Evolutionary conservation across 129 eudicot species (phyloP).

Genomic region (Helichrysum umbraculigerum): DNA sequence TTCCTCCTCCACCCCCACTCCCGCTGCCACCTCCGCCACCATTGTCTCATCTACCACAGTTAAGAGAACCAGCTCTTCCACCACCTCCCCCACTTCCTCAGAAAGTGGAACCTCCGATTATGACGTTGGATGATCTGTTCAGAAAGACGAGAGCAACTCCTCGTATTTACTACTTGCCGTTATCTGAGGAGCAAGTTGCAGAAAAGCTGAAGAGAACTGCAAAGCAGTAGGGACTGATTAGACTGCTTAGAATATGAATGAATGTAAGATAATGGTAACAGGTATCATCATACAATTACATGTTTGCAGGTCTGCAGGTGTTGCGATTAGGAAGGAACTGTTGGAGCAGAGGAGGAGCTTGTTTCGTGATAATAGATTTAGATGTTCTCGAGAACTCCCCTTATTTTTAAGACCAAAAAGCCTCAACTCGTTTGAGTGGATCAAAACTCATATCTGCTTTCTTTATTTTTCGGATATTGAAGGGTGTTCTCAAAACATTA

Average conservation of each 20-base stretch:
- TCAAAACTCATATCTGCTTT: slow-evolving; percentile 1
- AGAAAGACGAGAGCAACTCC: slow-evolving; percentile 67
- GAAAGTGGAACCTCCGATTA: slow-evolving; percentile 47
- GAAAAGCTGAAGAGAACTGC: slow-evolving; percentile 33
- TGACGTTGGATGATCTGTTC: slow-evolving; percentile 70
- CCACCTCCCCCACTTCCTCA: slow-evolving; percentile 47
- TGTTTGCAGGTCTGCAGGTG: slow-evolving; percentile 82
- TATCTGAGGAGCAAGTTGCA: slow-evolving; percentile 58
- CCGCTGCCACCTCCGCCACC: slow-evolving; percentile 46
- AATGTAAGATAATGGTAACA: slow-evolving; percentile 51
- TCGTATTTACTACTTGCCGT: slow-evolving; percentile 63
- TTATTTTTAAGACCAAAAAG: slow-evolving; percentile 30
- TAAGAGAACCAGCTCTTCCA: slow-evolving; percentile 23
- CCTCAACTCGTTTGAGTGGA: not conserved
- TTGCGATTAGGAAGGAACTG: slow-evolving; percentile 39
- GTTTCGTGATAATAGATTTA: slow-evolving; percentile 35
- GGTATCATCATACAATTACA: slow-evolving; percentile 52
- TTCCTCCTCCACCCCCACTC: slow-evolving; percentile 29
- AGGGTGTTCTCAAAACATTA: slow-evolving; percentile 4
- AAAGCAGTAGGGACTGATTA: slow-evolving; percentile 36
- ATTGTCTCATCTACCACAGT: slow-evolving; percentile 30
- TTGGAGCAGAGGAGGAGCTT: slow-evolving; percentile 34
- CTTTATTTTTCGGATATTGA: slow-evolving; percentile 15
- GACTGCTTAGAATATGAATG: slow-evolving; percentile 39
- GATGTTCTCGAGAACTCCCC: slow-evolving; percentile 25